Conservation (phyloP, 2,329 filamentous ascomycete genomes). For the Bertia moriformis region DNA sequence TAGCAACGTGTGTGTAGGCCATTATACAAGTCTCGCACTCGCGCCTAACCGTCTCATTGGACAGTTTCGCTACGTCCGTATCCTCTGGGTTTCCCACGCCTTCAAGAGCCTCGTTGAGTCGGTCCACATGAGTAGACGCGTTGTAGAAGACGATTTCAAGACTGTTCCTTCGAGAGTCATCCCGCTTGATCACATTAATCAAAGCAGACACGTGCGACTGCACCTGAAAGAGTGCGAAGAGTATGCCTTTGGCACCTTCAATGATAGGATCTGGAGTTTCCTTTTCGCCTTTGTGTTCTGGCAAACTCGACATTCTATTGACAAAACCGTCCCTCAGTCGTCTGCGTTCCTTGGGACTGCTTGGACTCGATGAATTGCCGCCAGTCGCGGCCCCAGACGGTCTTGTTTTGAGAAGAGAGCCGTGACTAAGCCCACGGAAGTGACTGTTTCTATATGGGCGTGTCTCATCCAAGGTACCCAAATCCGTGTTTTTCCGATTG, state of each 20-base stretch:
- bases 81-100: slow-evolving; percentile 33
- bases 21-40: slow-evolving; percentile 31
- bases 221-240: slow-evolving; percentile 36
- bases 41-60: slow-evolving; percentile 23
- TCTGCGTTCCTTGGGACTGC: slow-evolving; percentile 23
- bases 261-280: slow-evolving; percentile 30
- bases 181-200: slow-evolving; percentile 27
- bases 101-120: slow-evolving; percentile 36
- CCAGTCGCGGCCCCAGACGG: slow-evolving; percentile 14
- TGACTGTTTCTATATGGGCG: slow-evolving; percentile 34
- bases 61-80: slow-evolving; percentile 22
- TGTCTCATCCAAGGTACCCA: slow-evolving; percentile 34
- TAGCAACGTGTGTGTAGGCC: slow-evolving; percentile 29
- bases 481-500: slow-evolving; percentile 36
- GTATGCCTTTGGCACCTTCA: slow-evolving; percentile 36
- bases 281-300: slow-evolving; percentile 34
- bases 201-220: slow-evolving; percentile 27
- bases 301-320: slow-evolving; percentile 37
- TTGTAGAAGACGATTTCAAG: slow-evolving; percentile 40
- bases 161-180: slow-evolving; percentile 27
- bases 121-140: slow-evolving; percentile 37
- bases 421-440: slow-evolving; percentile 40
- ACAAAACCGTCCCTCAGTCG: slow-evolving; percentile 24
- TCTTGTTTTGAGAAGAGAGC: slow-evolving; percentile 28
- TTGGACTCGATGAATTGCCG: slow-evolving; percentile 22